Percentiles rank a stretch among this genome's conserved stretches.
These are phyloP conservation scores for Myriosclerotinia curreyana DNA, from an alignment of 2,329 filamentous ascomycete genomes.

Conservation along the genomic window DNA sequence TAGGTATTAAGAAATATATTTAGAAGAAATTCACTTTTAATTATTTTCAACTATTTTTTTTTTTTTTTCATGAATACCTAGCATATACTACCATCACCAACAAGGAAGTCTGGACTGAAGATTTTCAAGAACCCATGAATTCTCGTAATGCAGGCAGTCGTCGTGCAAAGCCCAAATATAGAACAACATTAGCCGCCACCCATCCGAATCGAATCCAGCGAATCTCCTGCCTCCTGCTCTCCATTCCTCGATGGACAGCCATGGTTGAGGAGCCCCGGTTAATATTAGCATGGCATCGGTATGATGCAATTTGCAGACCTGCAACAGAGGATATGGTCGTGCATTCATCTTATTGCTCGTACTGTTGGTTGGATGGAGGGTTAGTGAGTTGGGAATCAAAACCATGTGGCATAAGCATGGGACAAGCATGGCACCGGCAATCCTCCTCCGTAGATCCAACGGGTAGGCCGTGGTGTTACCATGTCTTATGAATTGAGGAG, in stretches of 20 bases:
- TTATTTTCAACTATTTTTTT: too few relatives aligned
- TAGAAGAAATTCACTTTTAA: too few relatives aligned
- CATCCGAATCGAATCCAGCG: neutral
- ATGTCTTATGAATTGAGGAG: too few relatives aligned
- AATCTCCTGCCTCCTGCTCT: too few relatives aligned
- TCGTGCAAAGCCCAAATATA: slow-evolving; percentile 2
- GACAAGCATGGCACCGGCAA: slow-evolving; percentile 1
- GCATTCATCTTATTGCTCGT: neutral
- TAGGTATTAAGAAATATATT: too few relatives aligned
- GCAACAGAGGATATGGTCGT: slow-evolving; percentile 9
- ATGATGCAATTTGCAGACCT: neutral
- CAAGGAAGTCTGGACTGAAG: neutral
- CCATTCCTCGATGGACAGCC: neutral
- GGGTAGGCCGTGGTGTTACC: neutral
- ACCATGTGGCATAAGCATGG: neutral
- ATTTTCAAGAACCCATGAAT: neutral
- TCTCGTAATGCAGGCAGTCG: neutral
- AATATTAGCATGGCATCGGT: too few relatives aligned
- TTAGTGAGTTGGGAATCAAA: neutral
- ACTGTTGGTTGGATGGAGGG: neutral
- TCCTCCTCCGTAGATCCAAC: slow-evolving; percentile 6
- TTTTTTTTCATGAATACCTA: too few relatives aligned
- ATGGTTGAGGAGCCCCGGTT: slow-evolving; percentile 2
- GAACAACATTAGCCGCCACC: neutral
- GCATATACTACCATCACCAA: too few relatives aligned